Conservation (phyloP, 2,329 filamentous ascomycete genomes). For the Mycosphaerella arachidis region DNA sequence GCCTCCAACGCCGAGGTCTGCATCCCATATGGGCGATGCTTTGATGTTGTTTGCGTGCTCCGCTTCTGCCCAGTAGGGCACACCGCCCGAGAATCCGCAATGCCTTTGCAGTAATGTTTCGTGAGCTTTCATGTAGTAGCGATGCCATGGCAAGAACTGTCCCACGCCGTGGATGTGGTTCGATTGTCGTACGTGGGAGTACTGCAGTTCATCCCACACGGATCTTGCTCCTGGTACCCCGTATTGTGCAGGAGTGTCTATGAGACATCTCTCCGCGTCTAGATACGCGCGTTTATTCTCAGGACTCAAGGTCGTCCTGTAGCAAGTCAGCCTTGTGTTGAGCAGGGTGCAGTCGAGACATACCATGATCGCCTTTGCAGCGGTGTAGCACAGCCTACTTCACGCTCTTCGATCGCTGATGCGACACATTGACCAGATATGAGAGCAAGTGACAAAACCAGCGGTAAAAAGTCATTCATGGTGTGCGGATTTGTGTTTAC, state of each 20-base stretch:
- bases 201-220: conserved; percentile 24
- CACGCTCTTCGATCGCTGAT: not conserved
- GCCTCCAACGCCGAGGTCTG: conserved; percentile 16
- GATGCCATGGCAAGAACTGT: conserved; percentile 21
- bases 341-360: not conserved
- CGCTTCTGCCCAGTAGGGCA: conserved; percentile 21
- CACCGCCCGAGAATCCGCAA: conserved; percentile 16
- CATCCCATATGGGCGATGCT: conserved; percentile 16
- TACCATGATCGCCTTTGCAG: conserved; percentile 7
- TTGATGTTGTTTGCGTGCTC: conserved; percentile 14
- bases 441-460: not conserved
- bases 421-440: not conserved
- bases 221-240: conserved; percentile 17
- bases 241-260: conserved; percentile 15
- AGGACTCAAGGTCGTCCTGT: conserved; percentile 14
- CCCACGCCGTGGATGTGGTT: conserved; percentile 23
- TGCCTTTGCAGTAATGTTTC: conserved; percentile 18
- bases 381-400: conserved; percentile 3
- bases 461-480: not conserved
- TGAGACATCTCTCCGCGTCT: conserved; percentile 18
- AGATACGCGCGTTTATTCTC: conserved; percentile 17
- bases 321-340: not conserved
- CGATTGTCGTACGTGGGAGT: conserved; percentile 19
- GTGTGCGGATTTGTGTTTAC: not conserved
- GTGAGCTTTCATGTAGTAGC: conserved; percentile 20